phyloP scores from a whole-genome alignment of 1,139 yeast species.

The Arxiozyma slooffiae region DNA sequence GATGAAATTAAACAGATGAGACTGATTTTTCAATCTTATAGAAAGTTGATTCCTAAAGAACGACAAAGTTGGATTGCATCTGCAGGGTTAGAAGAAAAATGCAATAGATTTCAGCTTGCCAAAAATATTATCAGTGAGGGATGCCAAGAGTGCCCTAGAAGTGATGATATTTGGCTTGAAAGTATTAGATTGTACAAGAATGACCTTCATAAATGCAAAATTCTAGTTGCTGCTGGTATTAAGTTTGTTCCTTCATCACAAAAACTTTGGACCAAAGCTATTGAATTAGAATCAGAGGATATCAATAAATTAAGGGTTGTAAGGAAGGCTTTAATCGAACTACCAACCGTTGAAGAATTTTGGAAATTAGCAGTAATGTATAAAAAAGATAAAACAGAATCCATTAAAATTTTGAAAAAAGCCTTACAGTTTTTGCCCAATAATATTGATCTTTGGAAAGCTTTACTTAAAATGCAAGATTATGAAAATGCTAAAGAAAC shows the following conservation, averaged over 20 bases:
- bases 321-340: constrained; percentile 48
- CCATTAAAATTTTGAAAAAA: constrained; percentile 46
- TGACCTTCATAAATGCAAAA: constrained; percentile 40
- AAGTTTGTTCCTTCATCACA: constrained; percentile 46
- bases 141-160: constrained; percentile 54
- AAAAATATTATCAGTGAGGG: constrained; percentile 58
- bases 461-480: constrained; percentile 37
- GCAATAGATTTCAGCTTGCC: constrained; percentile 49
- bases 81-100: constrained; percentile 68
- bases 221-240: constrained; percentile 59
- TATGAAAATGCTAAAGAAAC: constrained; percentile 42
- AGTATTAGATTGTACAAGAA: constrained; percentile 54
- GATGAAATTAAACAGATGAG: constrained; percentile 52
- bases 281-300: constrained; percentile 50
- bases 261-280: constrained; percentile 64
- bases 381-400: constrained; percentile 43
- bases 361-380: constrained; percentile 47
- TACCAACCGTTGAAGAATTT: constrained; percentile 40
- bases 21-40: constrained; percentile 52
- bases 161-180: constrained; percentile 77
- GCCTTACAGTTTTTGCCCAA: constrained; percentile 64
- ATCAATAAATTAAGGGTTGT: constrained; percentile 46
- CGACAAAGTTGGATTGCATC: constrained; percentile 84
- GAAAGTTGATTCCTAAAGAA: constrained; percentile 63
- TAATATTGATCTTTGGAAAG: constrained; percentile 57